phyloP scores from a whole-genome alignment of 148 eudicot species.

The Rhododendron williamsianum region DNA sequence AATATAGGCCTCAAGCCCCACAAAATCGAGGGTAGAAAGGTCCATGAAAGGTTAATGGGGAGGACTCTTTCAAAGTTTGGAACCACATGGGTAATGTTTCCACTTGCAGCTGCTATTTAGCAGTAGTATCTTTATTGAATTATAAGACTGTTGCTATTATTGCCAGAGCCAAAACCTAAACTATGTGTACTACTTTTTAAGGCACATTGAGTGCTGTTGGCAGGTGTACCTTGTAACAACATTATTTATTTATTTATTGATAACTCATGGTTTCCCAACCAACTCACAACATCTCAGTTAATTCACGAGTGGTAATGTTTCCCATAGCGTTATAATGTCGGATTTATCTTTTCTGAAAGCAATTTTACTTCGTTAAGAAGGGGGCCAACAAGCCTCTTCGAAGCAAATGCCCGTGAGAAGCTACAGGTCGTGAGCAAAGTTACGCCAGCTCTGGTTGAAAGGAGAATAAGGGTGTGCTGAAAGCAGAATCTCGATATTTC shows the following conservation, averaged over 20 bases:
- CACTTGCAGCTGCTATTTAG: background rate
- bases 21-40: conserved; percentile 1
- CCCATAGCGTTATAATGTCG: too few relatives aligned
- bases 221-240: background rate
- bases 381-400: background rate
- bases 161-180: background rate
- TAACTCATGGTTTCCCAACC: background rate
- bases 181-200: background rate
- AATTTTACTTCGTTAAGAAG: background rate
- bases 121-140: background rate
- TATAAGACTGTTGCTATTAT: background rate
- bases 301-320: background rate
- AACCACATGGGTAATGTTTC: background rate
- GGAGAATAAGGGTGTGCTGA: background rate
- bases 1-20: background rate
- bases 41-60: background rate
- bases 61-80: background rate
- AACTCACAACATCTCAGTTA: background rate
- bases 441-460: background rate
- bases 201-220: background rate
- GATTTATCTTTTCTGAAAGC: background rate
- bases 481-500: background rate
- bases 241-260: background rate
- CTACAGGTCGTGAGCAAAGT: background rate
- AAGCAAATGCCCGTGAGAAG: background rate